Evolutionary conservation across 2,329 filamentous ascomycete genomes (phyloP).

Genomic region (Pseudopyricularia cyperi): DNA sequence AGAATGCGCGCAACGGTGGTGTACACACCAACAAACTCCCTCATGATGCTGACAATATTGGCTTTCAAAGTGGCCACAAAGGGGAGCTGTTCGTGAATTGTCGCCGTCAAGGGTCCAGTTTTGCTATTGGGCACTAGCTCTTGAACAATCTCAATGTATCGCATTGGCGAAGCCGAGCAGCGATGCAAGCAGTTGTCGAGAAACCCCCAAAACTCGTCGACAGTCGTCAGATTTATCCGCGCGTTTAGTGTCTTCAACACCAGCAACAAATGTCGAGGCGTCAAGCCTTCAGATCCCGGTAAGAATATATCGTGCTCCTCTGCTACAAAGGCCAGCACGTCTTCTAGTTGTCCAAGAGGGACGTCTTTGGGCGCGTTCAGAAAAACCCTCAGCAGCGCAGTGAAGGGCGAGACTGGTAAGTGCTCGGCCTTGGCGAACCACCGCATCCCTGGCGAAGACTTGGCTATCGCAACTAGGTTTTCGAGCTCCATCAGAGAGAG

Average conservation of each 20-base stretch:
- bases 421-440: conserved; percentile 73
- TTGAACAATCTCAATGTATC: conserved; percentile 63
- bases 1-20: not conserved
- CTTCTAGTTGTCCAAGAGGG: conserved; percentile 35
- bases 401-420: conserved; percentile 55
- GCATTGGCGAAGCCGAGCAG: conserved; percentile 63
- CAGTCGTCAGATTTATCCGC: not conserved
- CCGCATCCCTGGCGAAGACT: conserved; percentile 69
- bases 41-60: conserved; percentile 19
- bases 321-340: conserved; percentile 47
- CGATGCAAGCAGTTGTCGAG: conserved; percentile 73
- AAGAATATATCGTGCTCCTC: conserved; percentile 47
- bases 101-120: conserved; percentile 48
- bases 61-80: conserved; percentile 25
- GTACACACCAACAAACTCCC: not conserved
- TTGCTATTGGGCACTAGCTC: conserved; percentile 23
- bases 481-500: conserved; percentile 63
- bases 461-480: conserved; percentile 68
- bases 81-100: conserved; percentile 65
- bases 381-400: conserved; percentile 51
- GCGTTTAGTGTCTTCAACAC: not conserved
- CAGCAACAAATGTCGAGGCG: conserved; percentile 8
- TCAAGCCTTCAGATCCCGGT: conserved; percentile 25
- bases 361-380: conserved; percentile 32
- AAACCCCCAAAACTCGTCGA: conserved; percentile 47